These are phyloP conservation scores for Phialophora chinensis DNA, from an alignment of 2,329 filamentous ascomycete species.

Conservation along the genomic window DNA sequence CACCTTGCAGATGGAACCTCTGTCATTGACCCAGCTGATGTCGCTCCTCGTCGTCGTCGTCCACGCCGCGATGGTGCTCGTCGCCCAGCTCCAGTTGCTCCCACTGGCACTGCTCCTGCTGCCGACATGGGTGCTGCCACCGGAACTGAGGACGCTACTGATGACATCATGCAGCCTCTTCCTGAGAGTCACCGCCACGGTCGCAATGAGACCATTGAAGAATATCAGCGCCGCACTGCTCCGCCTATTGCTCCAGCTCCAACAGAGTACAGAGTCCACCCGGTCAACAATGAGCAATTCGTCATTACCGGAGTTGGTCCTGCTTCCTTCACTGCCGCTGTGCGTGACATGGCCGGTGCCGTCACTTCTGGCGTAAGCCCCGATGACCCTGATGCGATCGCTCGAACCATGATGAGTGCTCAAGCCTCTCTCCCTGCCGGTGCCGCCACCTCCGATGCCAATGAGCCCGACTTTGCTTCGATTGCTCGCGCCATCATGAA, in stretches of 20 bases:
- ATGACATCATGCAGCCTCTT: neutral
- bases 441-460: neutral
- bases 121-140: neutral
- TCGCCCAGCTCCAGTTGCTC: neutral
- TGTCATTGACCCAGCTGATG: neutral
- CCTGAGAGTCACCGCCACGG: neutral
- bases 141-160: neutral
- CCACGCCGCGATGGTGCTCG: neutral
- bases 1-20: neutral
- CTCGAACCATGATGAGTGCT: neutral
- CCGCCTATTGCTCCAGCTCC: neutral
- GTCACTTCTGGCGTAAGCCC: neutral
- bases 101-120: neutral
- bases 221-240: neutral
- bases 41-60: neutral
- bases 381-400: neutral
- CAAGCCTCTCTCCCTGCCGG: neutral
- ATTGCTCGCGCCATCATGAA: neutral
- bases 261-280: constrained; percentile 1
- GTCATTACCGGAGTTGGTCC: neutral
- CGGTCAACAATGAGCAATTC: neutral
- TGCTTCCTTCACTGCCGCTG: neutral
- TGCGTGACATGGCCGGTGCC: neutral
- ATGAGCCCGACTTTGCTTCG: neutral
- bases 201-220: constrained; percentile 1